phyloP scores from a whole-genome alignment of 1,284 basidiomycete genomes.

The Porogramme epimiltina region DNA sequence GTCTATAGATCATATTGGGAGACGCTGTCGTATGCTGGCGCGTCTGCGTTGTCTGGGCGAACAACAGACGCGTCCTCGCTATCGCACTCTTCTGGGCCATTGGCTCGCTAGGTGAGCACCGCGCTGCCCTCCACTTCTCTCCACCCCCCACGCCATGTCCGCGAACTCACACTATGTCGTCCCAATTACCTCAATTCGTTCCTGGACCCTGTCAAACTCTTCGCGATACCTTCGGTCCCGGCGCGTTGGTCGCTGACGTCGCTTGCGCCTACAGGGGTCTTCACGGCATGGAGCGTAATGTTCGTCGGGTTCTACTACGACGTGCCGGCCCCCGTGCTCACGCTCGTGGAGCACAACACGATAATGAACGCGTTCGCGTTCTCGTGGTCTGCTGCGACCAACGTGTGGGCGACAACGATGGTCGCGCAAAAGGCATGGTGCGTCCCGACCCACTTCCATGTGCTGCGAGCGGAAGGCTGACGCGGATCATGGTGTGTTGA shows the following conservation, averaged over 20 bases:
- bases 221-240: too few species aligned
- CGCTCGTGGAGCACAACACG: constrained; percentile 1
- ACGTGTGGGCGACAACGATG: constrained; percentile 12
- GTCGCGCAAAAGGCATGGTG: constrained; percentile 10
- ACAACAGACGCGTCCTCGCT: not conserved
- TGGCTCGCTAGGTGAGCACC: constrained; percentile 12
- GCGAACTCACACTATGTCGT: too few species aligned
- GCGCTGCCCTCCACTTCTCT: not conserved
- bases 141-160: not conserved
- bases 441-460: not conserved
- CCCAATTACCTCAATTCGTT: too few species aligned
- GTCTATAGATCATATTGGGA: constrained; percentile 6
- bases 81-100: constrained; percentile 8
- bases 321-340: constrained; percentile 1
- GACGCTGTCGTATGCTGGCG: constrained; percentile 13
- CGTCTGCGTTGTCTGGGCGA: constrained; percentile 9
- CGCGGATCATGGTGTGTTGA: too few species aligned
- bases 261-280: constrained; percentile 2
- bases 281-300: constrained; percentile 11
- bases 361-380: constrained; percentile 10
- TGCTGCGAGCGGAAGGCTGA: too few species aligned
- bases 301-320: constrained; percentile 11
- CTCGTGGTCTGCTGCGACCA: constrained; percentile 13
- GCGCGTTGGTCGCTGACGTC: too few species aligned
- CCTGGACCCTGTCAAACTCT: too few species aligned